Evolutionary conservation across 108 stramenopile genomes (phyloP).

Genomic region (Cyclotella cryptica): DNA sequence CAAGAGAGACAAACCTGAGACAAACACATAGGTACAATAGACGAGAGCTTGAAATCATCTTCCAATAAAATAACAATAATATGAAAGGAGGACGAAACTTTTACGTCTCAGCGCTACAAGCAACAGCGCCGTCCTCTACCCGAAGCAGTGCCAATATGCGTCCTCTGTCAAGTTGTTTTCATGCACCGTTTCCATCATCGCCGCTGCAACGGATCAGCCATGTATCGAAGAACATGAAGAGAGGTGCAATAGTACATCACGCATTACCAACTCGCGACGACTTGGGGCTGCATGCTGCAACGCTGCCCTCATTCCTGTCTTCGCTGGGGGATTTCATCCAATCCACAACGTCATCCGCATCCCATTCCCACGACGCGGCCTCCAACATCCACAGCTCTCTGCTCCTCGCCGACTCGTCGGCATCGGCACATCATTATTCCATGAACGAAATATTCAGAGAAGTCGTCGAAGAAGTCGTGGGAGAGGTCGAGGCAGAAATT

Average conservation of each 20-base stretch:
- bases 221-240: background rate
- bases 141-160: no score
- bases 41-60: no score
- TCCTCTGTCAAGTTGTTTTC: no score
- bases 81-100: no score
- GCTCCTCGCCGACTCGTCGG: slow-evolving; percentile 32
- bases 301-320: slow-evolving; percentile 10
- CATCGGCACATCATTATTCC: slow-evolving; percentile 10
- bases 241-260: background rate
- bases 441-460: slow-evolving; percentile 18
- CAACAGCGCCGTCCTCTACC: no score
- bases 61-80: no score
- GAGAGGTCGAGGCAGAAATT: slow-evolving; percentile 34
- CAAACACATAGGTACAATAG: no score
- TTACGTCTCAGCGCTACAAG: no score
- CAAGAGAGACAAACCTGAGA: no score
- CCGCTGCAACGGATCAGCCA: background rate
- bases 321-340: slow-evolving; percentile 23
- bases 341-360: background rate
- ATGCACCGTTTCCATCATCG: background rate
- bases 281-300: slow-evolving; percentile 8
- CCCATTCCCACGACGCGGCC: background rate
- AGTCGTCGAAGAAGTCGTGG: slow-evolving; percentile 21
- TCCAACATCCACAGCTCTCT: slow-evolving; percentile 17
- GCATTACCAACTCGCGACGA: slow-evolving; percentile 30